These are phyloP conservation scores for Cutaneotrichosporon sp. DNA, from an alignment of 1,284 basidiomycete genomes.

Conservation along the genomic window DNA sequence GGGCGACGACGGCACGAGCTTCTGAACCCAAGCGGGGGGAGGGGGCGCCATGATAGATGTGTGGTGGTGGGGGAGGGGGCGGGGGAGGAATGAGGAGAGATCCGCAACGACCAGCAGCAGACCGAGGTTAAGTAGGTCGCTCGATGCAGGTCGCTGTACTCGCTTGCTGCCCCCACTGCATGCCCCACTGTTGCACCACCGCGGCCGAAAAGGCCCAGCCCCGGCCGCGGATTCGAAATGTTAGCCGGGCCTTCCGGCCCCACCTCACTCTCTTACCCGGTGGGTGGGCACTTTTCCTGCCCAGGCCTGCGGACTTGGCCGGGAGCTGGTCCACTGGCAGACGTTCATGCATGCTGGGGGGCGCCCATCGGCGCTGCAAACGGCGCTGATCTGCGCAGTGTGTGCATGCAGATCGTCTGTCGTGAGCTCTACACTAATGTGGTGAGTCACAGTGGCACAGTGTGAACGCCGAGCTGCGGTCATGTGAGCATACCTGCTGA, in stretches of 20 bases:
- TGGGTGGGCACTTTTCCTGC: background rate
- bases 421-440: background rate
- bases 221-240: background rate
- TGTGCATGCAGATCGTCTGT: background rate
- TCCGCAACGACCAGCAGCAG: background rate
- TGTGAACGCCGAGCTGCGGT: background rate
- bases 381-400: background rate
- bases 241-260: background rate
- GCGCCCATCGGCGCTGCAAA: background rate
- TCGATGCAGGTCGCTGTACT: background rate
- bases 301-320: background rate
- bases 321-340: no score
- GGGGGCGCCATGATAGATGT: constrained; percentile 18
- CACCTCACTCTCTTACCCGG: background rate
- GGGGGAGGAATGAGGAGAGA: background rate
- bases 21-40: constrained; percentile 31
- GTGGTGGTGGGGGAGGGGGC: background rate
- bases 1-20: constrained; percentile 27
- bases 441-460: background rate
- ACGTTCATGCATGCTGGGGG: background rate
- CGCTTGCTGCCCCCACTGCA: background rate
- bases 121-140: background rate
- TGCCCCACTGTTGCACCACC: background rate
- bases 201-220: background rate
- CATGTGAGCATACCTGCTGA: background rate